Evolutionary conservation across 805 yeast genomes (phyloP).

Genomic region (Wickerhamomyces sydowiorum): DNA sequence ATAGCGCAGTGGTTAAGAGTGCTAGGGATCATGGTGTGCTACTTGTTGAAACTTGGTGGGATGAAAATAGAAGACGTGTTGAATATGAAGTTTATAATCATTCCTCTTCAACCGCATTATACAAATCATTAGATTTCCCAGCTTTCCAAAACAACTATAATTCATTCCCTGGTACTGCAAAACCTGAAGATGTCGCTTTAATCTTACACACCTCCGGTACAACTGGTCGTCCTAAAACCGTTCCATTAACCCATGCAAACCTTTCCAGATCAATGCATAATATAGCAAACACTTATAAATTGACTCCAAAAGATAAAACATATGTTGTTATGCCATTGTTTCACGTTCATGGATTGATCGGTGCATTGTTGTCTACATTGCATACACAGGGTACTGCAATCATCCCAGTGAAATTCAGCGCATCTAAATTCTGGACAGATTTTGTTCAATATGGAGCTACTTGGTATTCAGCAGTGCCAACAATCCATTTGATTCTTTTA

Average conservation of each 20-base stretch:
- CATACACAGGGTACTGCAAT: conserved; percentile 55
- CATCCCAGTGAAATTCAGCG: conserved; percentile 60
- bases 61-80: conserved; percentile 32
- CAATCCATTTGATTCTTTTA: conserved; percentile 63
- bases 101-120: conserved; percentile 20
- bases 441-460: conserved; percentile 44
- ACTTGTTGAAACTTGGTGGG: conserved; percentile 49
- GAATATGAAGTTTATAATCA: conserved; percentile 31
- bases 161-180: conserved; percentile 36
- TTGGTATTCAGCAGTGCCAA: conserved; percentile 78
- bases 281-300: conserved; percentile 51
- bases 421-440: conserved; percentile 55
- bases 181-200: conserved; percentile 51
- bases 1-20: conserved; percentile 41
- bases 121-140: conserved; percentile 23
- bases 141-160: conserved; percentile 24
- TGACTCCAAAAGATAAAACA: conserved; percentile 43
- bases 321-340: conserved; percentile 73
- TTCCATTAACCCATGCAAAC: conserved; percentile 62
- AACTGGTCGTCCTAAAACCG: conserved; percentile 73
- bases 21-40: conserved; percentile 42
- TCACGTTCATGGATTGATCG: conserved; percentile 72
- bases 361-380: conserved; percentile 57
- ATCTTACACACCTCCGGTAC: conserved; percentile 73
- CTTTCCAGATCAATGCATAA: conserved; percentile 54